Percentiles rank a stretch among this genome's conserved stretches.
phyloP scores from a whole-genome alignment of 176 grass and related monocot genomes.

The Typha latifolia region DNA sequence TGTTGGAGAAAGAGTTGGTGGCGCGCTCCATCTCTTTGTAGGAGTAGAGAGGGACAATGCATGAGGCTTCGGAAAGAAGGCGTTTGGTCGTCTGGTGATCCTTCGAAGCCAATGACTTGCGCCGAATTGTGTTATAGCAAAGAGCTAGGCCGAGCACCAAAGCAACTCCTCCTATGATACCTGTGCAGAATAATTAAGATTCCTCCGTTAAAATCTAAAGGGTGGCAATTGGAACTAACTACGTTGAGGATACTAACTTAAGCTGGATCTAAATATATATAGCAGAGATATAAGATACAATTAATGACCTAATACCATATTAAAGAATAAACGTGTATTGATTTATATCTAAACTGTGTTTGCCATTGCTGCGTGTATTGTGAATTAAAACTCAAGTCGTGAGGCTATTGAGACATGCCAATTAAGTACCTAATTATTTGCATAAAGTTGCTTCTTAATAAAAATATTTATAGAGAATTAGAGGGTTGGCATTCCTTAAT shows the following conservation, averaged over 20 bases:
- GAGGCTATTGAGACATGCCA: too few species aligned
- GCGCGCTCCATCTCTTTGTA: slow-evolving; percentile 59
- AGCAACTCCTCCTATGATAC: slow-evolving; percentile 8
- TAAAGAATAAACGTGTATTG: too few species aligned
- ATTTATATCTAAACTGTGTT: not conserved
- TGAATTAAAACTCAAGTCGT: not conserved
- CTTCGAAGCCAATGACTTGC: not conserved
- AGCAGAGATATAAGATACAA: too few species aligned
- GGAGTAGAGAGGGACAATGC: slow-evolving; percentile 60
- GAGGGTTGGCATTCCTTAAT: too few species aligned
- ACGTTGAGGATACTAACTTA: too few species aligned
- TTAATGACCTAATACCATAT: too few species aligned
- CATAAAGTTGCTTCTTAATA: too few species aligned
- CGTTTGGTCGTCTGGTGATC: slow-evolving; percentile 6
- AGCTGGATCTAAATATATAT: too few species aligned
- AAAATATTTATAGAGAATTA: too few species aligned
- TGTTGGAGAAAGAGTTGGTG: slow-evolving; percentile 62
- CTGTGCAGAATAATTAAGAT: slow-evolving; percentile 11
- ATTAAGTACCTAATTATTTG: too few species aligned
- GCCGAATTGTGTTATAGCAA: slow-evolving; percentile 19
- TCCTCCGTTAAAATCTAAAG: too few species aligned
- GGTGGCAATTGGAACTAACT: not conserved
- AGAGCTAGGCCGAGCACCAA: slow-evolving; percentile 12
- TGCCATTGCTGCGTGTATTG: too few species aligned
- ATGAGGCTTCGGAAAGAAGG: slow-evolving; percentile 30